phyloP scores from a whole-genome alignment of 2,329 filamentous ascomycete genomes.

The Monilinia vaccinii-corymbosi region DNA sequence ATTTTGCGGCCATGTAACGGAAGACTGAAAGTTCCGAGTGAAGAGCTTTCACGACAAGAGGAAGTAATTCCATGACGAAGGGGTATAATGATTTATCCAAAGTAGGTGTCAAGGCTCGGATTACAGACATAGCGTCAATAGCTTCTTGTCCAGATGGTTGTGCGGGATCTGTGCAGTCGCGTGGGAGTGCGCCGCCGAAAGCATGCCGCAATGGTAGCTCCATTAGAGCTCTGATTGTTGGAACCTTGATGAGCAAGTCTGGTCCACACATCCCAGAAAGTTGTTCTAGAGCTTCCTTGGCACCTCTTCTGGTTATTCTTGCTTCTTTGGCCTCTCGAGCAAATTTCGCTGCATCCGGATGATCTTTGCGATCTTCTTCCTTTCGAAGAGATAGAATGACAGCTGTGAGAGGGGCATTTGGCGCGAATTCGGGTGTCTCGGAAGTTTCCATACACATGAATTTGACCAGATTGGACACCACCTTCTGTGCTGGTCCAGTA shows the following conservation, averaged over 20 bases:
- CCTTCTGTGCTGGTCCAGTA: slow-evolving; percentile 83
- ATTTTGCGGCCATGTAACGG: slow-evolving; percentile 94
- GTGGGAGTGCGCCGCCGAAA: slow-evolving; percentile 63
- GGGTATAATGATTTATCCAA: slow-evolving; percentile 64
- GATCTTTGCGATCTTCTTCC: slow-evolving; percentile 91
- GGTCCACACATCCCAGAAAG: slow-evolving; percentile 71
- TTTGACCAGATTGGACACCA: slow-evolving; percentile 90
- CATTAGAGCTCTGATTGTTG: slow-evolving; percentile 72
- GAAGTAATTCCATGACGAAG: slow-evolving; percentile 77
- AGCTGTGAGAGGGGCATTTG: slow-evolving; percentile 68
- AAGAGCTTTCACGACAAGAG: slow-evolving; percentile 77
- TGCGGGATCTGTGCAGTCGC: slow-evolving; percentile 63
- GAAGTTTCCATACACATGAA: slow-evolving; percentile 97
- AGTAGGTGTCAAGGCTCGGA: slow-evolving; percentile 89
- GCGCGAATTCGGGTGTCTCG: slow-evolving; percentile 89
- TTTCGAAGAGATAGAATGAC: slow-evolving; percentile 91
- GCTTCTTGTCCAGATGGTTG: slow-evolving; percentile 79
- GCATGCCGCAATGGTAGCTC: slow-evolving; percentile 68
- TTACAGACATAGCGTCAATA: slow-evolving; percentile 85
- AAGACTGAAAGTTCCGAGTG: slow-evolving; percentile 86
- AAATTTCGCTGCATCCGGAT: slow-evolving; percentile 82
- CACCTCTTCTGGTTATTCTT: slow-evolving; percentile 81
- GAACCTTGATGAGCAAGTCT: slow-evolving; percentile 70
- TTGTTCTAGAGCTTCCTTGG: slow-evolving; percentile 89
- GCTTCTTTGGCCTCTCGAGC: slow-evolving; percentile 83